A percentile compares a stretch with the other conserved stretches of the same genome.
Evolutionary conservation across 257 asterid genomes (phyloP).

Genomic region (Salvia rosmarinus): DNA sequence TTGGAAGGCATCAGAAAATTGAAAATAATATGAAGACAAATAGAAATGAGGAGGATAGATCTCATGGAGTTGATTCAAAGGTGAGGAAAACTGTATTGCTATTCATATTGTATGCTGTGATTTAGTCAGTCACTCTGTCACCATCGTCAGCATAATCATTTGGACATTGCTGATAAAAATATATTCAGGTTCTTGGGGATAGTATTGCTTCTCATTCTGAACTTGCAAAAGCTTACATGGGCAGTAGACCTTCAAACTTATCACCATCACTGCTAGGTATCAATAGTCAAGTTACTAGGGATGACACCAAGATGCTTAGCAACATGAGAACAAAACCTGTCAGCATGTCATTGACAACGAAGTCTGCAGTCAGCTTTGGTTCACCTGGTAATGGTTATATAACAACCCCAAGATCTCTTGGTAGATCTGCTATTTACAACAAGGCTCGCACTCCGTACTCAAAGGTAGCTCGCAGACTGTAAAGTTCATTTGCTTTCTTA

Average conservation of each 20-base stretch:
- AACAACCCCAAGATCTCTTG: conserved; percentile 62
- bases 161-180: conserved; percentile 29
- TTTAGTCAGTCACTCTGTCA: conserved; percentile 10
- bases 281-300: conserved; percentile 48
- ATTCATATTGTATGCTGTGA: background rate
- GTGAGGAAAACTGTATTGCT: conserved; percentile 37
- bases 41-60: conserved; percentile 33
- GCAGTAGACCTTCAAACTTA: conserved; percentile 53
- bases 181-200: conserved; percentile 53
- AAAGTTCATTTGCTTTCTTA: conserved; percentile 37
- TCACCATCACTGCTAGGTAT: conserved; percentile 56
- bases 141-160: conserved; percentile 22
- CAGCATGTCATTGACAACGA: conserved; percentile 35
- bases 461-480: conserved; percentile 44
- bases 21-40: conserved; percentile 35
- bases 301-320: conserved; percentile 40
- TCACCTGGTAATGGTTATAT: conserved; percentile 53
- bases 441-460: conserved; percentile 75
- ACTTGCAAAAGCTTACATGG: conserved; percentile 86
- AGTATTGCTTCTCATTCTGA: conserved; percentile 65
- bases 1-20: conserved; percentile 39
- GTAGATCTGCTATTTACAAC: conserved; percentile 75
- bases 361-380: conserved; percentile 37
- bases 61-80: conserved; percentile 40
- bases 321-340: conserved; percentile 47